Percentiles rank a stretch among this genome's conserved stretches.
phyloP scores from a whole-genome alignment of 148 eudicot genomes.

The Dianthus caryophyllus region DNA sequence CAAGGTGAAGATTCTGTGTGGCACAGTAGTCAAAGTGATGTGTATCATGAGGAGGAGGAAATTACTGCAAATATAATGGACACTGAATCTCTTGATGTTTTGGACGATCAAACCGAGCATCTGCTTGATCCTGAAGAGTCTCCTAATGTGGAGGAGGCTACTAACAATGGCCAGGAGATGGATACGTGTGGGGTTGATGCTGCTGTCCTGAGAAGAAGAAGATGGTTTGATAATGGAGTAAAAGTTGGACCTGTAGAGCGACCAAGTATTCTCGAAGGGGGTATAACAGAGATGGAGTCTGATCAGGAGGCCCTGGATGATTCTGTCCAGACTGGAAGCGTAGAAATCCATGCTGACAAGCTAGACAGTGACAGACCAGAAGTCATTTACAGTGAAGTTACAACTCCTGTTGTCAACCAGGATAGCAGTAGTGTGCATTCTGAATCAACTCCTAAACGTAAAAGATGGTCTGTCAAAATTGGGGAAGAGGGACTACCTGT shows the following conservation, averaged over 20 bases:
- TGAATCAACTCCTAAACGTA: slow-evolving; percentile 34
- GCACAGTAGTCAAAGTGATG: slow-evolving; percentile 25
- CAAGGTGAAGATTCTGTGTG: slow-evolving; percentile 17
- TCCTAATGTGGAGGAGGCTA: slow-evolving; percentile 23
- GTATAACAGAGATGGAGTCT: slow-evolving; percentile 26
- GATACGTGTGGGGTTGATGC: slow-evolving; percentile 28
- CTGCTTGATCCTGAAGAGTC: slow-evolving; percentile 17
- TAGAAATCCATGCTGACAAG: slow-evolving; percentile 27
- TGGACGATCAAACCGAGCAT: slow-evolving; percentile 25
- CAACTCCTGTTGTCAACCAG: slow-evolving; percentile 19
- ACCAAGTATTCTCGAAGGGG: slow-evolving; percentile 30
- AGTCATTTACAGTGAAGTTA: slow-evolving; percentile 15
- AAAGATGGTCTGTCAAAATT: slow-evolving; percentile 38
- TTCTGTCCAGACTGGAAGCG: slow-evolving; percentile 28
- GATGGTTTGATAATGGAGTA: slow-evolving; percentile 36
- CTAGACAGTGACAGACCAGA: slow-evolving; percentile 9
- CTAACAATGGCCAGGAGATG: slow-evolving; percentile 26
- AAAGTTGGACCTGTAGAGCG: slow-evolving; percentile 19
- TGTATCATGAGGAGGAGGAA: slow-evolving; percentile 26
- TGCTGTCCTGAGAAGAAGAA: slow-evolving; percentile 35
- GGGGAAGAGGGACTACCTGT: slow-evolving; percentile 33
- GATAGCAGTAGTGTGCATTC: slow-evolving; percentile 11
- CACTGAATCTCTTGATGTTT: slow-evolving; percentile 25
- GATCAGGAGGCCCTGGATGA: slow-evolving; percentile 36
- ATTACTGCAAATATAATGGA: slow-evolving; percentile 26